Conservation (phyloP, 1,139 yeast species). For the Kurtzmaniella quercitrusa region DNA sequence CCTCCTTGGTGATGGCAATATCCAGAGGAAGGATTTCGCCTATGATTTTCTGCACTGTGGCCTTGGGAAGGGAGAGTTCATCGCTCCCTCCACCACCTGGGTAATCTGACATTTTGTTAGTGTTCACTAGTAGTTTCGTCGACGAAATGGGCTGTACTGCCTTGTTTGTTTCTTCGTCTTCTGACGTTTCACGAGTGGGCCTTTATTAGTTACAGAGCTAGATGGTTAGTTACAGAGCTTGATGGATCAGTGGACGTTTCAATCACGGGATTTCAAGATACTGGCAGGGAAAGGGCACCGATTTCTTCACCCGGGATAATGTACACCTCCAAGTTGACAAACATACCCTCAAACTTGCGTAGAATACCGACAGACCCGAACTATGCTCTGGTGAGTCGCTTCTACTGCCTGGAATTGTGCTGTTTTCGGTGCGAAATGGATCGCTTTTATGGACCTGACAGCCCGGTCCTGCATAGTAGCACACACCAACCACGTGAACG, state of each 20-base stretch:
- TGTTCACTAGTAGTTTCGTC: no score
- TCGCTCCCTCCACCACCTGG: conserved; percentile 31
- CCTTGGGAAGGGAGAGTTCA: conserved; percentile 51
- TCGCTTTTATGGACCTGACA: background rate
- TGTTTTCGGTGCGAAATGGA: background rate
- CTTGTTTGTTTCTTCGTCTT: no score
- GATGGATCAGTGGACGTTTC: no score
- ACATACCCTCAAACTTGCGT: background rate
- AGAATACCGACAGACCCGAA: background rate
- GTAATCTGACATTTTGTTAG: conserved; percentile 32
- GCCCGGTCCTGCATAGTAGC: background rate
- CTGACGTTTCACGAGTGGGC: no score
- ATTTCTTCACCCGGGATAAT: no score
- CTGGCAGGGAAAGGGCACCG: no score
- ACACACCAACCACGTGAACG: background rate
- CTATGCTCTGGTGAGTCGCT: background rate
- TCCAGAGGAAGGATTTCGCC: conserved; percentile 86
- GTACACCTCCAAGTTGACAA: background rate
- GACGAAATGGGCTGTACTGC: no score
- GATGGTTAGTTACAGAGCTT: no score
- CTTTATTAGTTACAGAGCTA: no score
- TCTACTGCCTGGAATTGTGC: background rate
- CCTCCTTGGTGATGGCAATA: conserved; percentile 85
- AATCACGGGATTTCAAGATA: no score
- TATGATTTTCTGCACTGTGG: conserved; percentile 93